Evolutionary conservation across 2,329 filamentous ascomycete genomes (phyloP), one percentile per base, ranked within the genome.

Genomic region (Epichloe scottii): DNA sequence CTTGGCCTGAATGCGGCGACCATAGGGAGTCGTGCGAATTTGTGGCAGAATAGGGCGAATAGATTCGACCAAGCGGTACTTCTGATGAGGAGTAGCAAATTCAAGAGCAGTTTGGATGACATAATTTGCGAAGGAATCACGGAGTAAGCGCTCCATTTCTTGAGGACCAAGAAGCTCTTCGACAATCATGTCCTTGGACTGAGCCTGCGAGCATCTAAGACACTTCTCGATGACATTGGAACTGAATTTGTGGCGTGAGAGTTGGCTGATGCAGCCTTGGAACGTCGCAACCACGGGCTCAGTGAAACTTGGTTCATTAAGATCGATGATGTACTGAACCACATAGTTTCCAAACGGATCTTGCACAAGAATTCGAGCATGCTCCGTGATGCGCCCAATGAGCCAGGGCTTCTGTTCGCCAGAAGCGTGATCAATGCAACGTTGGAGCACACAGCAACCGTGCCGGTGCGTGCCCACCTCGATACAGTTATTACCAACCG

Each of bases 311-410:
- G 85, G 76, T 63, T 98, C 89, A 58, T 89, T 89, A 50, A 97
- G 78, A 64, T 97, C 93, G 59, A 98, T 82, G 63, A 98, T 97
- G 71, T 98, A 98, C 71, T 98, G 93, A 48, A 98, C 87, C 48
- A 98, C 93, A 58, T 98, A 98, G 70, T 98, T 98, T 63, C 93
- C 93, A 60, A 96, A 98, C 0, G 93, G 91, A 66, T 98, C 93
- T 66, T 96, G 89, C 19, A 98, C 89, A 11, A 98, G 80, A 38
- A 84, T 75, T 58, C 88, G 86, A n/a, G 90, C 89, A 64, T 95
- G 85, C 50, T 83, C 76, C 1, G 90, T 96, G 67, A 98, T 97
- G 63, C 87, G 81, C 54, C 79, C 74, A 57, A 98, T 89, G 55
- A 98, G 77, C 71, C 87, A 85, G 53, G 83, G 76, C 72, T 95